Evolutionary conservation across 306 rosid species (phyloP), one percentile per base, ranked within the genome.

Genomic region (Rosa rugosa): DNA sequence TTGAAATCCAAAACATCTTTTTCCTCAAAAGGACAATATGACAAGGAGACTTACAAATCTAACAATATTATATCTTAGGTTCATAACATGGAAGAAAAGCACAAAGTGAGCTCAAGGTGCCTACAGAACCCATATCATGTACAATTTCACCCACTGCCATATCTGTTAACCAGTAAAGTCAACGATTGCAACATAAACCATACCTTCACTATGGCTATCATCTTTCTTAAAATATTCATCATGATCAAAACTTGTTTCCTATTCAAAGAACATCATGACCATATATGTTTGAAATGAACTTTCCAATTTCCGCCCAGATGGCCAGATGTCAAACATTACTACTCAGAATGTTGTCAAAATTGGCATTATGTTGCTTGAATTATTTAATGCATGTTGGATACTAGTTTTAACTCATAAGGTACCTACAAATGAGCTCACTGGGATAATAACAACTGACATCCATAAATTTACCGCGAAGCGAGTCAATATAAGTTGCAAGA

Each of bases 191-290:
- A 34, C 62, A 71, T 71, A 31, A 51, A 31, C 42, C 23, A 71
- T 71, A 22, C 62, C 75, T 71, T 71, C 62, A 27, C 44, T 31
- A 17, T 49, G 49, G 57, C 20, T 50, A 10, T 25, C 74, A 70
- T 34, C 75, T 27, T 50, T 50, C 57, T 14, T 4, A 23, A 71
- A n/a, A 8, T 12, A 2, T 22, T 23, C 38, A 69, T 45, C 56
- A 45, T 45, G 34, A 16, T 12, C 12, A 31, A 20, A 45, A 8
- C 41, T 4, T 70, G 40, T 49, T 70, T 8, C 57, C 23, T 23
- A 46, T 45, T 70, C 40, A 45, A 44, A 6, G 40, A 13, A 16
- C 53, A n/a, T n/a, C n/a, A n/a, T n/a, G n/a, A 5, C 12, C 17
- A 46, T 13, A 6, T 14, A 1, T 63, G 10, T 57, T 44, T 22